These are phyloP conservation scores for Ganoderma lingzhi DNA, from an alignment of 1,284 basidiomycete genomes.

Conservation along the genomic window DNA sequence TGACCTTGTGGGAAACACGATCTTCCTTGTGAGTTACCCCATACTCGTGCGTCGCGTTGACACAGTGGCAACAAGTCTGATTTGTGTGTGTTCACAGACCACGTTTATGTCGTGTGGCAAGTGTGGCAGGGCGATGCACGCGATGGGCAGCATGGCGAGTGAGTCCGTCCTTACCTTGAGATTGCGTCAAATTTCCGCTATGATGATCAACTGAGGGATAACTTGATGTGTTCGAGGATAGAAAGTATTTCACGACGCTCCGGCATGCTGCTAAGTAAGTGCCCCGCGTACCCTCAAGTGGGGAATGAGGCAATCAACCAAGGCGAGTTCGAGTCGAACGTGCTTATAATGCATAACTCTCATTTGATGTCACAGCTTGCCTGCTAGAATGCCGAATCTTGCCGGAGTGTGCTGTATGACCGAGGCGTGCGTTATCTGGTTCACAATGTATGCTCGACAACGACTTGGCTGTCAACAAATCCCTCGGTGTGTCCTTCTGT, in stretches of 20 bases:
- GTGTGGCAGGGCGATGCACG: not conserved
- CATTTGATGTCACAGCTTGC: not conserved
- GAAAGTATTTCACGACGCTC: constrained; percentile 3
- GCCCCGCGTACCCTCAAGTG: not conserved
- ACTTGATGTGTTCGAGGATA: constrained; percentile 11
- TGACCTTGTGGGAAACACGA: not conserved
- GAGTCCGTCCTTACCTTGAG: not conserved
- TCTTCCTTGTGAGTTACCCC: not conserved
- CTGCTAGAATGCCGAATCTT: not conserved
- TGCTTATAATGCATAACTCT: not conserved
- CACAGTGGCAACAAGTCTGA: not conserved
- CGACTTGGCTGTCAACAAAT: not conserved
- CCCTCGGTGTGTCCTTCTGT: no score
- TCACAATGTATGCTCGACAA: not conserved
- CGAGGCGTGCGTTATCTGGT: not conserved
- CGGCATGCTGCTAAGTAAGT: constrained; percentile 1
- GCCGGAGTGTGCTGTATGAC: not conserved
- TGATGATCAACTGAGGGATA: constrained; percentile 6
- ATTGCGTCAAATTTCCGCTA: not conserved
- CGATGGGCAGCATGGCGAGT: not conserved
- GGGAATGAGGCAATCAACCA: not conserved
- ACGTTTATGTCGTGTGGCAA: not conserved
- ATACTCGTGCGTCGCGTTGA: not conserved
- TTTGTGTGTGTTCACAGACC: not conserved
- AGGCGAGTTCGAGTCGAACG: not conserved